These are phyloP conservation scores for Massariosphaeria phaeospora DNA, from an alignment of 495 filamentous ascomycete species.

Conservation along the genomic window DNA sequence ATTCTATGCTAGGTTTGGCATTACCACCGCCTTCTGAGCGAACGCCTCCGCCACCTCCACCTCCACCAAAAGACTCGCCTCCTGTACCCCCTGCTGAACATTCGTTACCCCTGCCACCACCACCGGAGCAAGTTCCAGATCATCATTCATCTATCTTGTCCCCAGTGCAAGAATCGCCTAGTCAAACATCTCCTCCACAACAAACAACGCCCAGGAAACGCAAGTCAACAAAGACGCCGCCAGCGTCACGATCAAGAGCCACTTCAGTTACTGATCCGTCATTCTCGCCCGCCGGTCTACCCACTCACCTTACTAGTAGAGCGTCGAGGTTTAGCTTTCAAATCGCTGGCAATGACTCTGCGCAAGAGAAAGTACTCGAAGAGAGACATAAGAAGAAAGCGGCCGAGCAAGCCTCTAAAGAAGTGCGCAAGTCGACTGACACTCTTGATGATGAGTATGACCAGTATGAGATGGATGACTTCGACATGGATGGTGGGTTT, in stretches of 20 bases:
- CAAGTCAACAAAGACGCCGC: conserved; percentile 39
- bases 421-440: conserved; percentile 27
- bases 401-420: conserved; percentile 47
- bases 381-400: conserved; percentile 76
- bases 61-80: conserved; percentile 27
- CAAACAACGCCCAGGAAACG: conserved; percentile 34
- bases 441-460: conserved; percentile 42
- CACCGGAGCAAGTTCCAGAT: background rate
- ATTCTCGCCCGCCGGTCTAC: conserved; percentile 32
- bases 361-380: conserved; percentile 77
- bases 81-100: conserved; percentile 10
- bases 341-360: conserved; percentile 68
- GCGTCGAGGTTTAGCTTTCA: conserved; percentile 91
- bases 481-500: conserved; percentile 35
- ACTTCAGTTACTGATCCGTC: conserved; percentile 48
- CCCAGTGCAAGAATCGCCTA: conserved; percentile 36
- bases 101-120: conserved; percentile 9
- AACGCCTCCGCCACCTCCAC: conserved; percentile 32
- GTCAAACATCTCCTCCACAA: conserved; percentile 37
- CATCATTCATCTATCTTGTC: conserved; percentile 35
- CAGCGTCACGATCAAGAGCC: conserved; percentile 42
- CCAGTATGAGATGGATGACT: conserved; percentile 30
- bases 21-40: conserved; percentile 18
- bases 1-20: conserved; percentile 24
- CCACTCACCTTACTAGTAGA: conserved; percentile 71